phyloP scores from a whole-genome alignment of 177 flowering plant genomes.

The Tripterygium wilfordii region DNA sequence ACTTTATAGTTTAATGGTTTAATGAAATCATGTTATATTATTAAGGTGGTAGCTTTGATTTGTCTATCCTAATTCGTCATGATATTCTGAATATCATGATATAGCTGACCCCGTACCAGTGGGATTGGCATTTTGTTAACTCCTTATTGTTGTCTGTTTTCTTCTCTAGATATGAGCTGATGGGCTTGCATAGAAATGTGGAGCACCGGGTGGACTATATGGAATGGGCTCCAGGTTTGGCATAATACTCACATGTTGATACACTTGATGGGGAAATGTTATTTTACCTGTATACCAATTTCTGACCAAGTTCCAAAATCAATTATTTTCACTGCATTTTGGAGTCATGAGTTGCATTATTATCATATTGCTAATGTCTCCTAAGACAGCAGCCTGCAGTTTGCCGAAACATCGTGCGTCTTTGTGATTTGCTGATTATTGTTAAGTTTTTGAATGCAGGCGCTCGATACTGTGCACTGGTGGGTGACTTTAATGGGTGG shows the following conservation, averaged over 20 bases:
- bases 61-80: not conserved
- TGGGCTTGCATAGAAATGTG: constrained; percentile 81
- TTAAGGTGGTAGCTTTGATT: not conserved
- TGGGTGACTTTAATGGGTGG: constrained; percentile 96
- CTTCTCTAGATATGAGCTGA: constrained; percentile 59
- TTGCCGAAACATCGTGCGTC: not conserved
- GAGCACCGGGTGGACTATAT: constrained; percentile 88
- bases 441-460: constrained; percentile 36
- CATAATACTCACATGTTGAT: not conserved
- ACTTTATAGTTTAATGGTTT: too few species aligned
- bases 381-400: not conserved
- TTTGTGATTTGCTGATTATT: not conserved
- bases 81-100: not conserved
- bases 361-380: not conserved
- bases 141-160: not conserved
- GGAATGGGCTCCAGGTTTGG: constrained; percentile 99
- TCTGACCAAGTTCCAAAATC: not conserved
- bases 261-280: not conserved
- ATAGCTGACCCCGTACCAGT: not conserved
- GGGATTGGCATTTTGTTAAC: not conserved
- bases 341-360: not conserved
- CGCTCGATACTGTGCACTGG: constrained; percentile 86
- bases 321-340: not conserved
- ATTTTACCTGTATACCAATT: constrained; percentile 1
- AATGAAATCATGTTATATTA: not conserved